Base-by-base conservation (phyloP, 2,329 filamentous ascomycete genomes). In the Aspergillus chevalieri region DNA sequence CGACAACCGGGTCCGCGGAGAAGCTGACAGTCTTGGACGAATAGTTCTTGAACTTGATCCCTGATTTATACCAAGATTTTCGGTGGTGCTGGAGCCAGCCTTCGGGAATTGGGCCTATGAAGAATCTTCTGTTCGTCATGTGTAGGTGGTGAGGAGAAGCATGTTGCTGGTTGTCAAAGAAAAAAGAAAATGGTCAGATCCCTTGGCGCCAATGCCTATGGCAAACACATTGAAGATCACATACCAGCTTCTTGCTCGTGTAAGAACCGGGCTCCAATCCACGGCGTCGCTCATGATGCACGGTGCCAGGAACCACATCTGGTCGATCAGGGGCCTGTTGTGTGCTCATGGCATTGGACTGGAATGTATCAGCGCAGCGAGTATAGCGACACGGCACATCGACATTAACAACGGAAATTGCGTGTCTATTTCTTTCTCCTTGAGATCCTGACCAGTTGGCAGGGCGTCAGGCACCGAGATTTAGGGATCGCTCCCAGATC, bases 61-160 rank as follows among this genome's bases (percentile, higher is more conserved):
- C 65, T 36, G 65, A 61, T 52, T 72, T 78, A 66, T 83, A 84
- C 82, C 82, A 85, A 50, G 79, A 76, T 58, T 81, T 82, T 47
- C 81, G 74, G 63, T 84, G 79, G 52, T 76, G 79, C 57, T 79
- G 80, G 47, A 84, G 72, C 82, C 82, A 85, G 49, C 79, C 81
- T 57, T 81, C 78, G 42, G 82, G 82, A 33, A 85, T 81, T 33
- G 82, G 82, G 1, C 82, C 82, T 51, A 85, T 82, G 66, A 85
- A 85, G 66, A 78, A 79, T 48, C 82, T 78, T 48, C 78, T 74
- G 46, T 75, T 80, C 6, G 82, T 85, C 56, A 82, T 69, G 65
- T 84, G 76, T 38, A 85, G 67, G 60, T 85, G 82, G 51, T 80
- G 75, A 21, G 80, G 74, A 41, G 78, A 81, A 44, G 80, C 78